A percentile compares a stretch with the other conserved stretches of the same genome.
These are phyloP conservation scores for Metrosideros polymorpha DNA, from an alignment of 441 rosid genomes.

Conservation along the genomic window DNA sequence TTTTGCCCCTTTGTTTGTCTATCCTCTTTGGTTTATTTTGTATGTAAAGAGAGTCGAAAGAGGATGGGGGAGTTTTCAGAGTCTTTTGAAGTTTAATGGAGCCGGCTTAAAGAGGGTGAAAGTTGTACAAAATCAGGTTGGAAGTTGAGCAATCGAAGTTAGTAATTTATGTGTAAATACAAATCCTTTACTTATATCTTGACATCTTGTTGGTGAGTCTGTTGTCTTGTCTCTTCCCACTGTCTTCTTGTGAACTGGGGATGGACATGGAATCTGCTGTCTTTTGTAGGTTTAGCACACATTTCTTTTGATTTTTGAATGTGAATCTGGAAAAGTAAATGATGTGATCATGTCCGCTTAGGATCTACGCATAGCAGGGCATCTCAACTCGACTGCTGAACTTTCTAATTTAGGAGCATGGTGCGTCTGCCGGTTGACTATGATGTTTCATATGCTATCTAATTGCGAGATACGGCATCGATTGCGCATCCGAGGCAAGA, in stretches of 20 bases:
- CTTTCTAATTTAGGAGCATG: neutral
- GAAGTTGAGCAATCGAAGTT: neutral
- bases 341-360: neutral
- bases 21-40: neutral
- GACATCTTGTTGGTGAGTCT: neutral
- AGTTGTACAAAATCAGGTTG: conserved; percentile 2
- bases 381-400: neutral
- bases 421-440: neutral
- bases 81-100: neutral
- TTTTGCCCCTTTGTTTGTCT: neutral
- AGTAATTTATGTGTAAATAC: neutral
- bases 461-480: neutral
- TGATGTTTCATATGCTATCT: neutral
- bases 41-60: neutral
- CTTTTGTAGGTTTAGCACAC: neutral
- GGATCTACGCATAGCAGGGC: neutral
- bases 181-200: neutral
- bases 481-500: neutral
- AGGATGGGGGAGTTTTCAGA: neutral
- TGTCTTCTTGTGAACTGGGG: neutral
- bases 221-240: neutral
- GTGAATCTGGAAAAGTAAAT: neutral
- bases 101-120: neutral
- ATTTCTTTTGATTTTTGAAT: neutral
- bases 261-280: neutral